Conservation (phyloP, 805 yeast species). For the Blastobotrys muscicola region DNA sequence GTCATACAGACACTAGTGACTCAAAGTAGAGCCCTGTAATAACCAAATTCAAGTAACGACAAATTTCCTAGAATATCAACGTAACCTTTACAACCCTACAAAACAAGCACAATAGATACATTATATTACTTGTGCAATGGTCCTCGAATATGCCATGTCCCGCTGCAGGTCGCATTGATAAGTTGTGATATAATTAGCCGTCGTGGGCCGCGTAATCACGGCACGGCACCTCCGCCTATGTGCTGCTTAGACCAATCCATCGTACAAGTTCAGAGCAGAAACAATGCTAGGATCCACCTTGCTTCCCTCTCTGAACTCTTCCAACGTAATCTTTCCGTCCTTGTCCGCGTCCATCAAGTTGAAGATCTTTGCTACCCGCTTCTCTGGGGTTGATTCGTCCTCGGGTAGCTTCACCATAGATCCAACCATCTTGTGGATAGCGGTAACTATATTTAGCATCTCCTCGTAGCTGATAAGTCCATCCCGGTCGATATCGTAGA, state of each 20-base stretch:
- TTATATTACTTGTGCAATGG: too few relatives aligned
- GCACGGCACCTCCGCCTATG: too few relatives aligned
- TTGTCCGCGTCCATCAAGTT: slow-evolving; percentile 58
- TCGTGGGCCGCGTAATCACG: too few relatives aligned
- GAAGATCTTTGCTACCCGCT: slow-evolving; percentile 76
- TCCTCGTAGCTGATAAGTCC: slow-evolving; percentile 72
- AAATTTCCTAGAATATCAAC: too few relatives aligned
- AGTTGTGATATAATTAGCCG: too few relatives aligned
- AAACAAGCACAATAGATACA: too few relatives aligned
- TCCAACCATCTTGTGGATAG: slow-evolving; percentile 93
- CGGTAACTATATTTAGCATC: slow-evolving; percentile 65
- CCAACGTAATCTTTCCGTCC: slow-evolving; percentile 61
- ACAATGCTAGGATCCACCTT: slow-evolving; percentile 70
- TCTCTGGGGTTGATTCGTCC: slow-evolving; percentile 88
- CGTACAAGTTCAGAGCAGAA: slow-evolving; percentile 68
- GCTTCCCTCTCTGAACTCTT: slow-evolving; percentile 76
- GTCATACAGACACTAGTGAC: background rate
- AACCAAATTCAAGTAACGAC: background rate
- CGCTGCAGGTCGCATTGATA: too few relatives aligned
- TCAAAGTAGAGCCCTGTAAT: background rate
- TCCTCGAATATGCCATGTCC: too few relatives aligned
- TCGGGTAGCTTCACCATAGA: slow-evolving; percentile 81
- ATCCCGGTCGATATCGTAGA: slow-evolving; percentile 75
- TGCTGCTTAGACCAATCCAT: slow-evolving; percentile 72
- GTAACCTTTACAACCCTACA: too few relatives aligned